These are phyloP conservation scores for Hemileia vastatrix DNA, from an alignment of 1,284 basidiomycete species.

Conservation along the genomic window DNA sequence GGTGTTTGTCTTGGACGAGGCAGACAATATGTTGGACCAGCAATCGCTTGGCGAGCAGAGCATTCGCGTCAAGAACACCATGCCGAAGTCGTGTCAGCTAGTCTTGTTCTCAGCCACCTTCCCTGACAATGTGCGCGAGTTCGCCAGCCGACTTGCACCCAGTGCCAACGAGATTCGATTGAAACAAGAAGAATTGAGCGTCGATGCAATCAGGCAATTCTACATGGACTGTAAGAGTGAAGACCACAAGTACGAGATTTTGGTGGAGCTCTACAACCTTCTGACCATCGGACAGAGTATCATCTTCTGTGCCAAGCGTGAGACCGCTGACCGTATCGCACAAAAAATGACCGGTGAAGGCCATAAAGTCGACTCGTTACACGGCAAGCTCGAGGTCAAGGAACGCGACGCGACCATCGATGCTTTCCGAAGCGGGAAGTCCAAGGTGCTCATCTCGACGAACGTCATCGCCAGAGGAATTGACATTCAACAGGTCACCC, in stretches of 20 bases:
- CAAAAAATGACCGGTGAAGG: constrained; percentile 81
- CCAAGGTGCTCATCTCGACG: constrained; percentile 96
- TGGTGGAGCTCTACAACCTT: constrained; percentile 79
- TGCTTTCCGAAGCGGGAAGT: constrained; percentile 84
- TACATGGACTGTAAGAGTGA: constrained; percentile 77
- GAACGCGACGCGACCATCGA: constrained; percentile 90
- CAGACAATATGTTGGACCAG: constrained; percentile 96
- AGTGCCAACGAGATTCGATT: constrained; percentile 93
- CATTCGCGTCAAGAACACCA: constrained; percentile 74
- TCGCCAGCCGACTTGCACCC: constrained; percentile 85
- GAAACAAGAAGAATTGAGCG: constrained; percentile 83
- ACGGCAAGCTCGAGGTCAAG: constrained; percentile 78
- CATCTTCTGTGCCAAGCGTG: constrained; percentile 75
- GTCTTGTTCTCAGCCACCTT: constrained; percentile 98
- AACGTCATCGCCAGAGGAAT: constrained; percentile 98
- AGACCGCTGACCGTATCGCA: constrained; percentile 86
- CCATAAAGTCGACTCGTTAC: constrained; percentile 90
- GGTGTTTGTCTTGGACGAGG: constrained; percentile 93
- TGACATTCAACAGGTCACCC: constrained; percentile 96
- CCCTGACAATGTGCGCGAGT: constrained; percentile 79
- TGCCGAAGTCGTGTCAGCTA: too few species aligned
- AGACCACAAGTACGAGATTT: constrained; percentile 87
- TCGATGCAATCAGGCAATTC: constrained; percentile 91
- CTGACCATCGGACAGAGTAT: constrained; percentile 94
- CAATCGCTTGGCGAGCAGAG: constrained; percentile 96